Evolutionary conservation across 345 rosid species (phyloP).

Genomic region (Populus pruinosa): DNA sequence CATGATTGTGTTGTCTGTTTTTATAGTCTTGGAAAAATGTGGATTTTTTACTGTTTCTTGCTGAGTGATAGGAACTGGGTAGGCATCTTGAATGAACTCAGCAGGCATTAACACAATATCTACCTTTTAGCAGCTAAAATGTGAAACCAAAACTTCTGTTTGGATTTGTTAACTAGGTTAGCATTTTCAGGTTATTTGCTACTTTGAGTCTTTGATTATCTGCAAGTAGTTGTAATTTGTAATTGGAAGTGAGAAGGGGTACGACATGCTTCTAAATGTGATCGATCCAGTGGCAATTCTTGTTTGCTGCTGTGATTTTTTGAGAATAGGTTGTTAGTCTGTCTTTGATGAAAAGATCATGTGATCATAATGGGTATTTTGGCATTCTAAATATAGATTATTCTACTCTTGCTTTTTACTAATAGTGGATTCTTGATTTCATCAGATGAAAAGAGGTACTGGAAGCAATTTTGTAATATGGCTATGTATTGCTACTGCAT

Average conservation of each 20-base stretch:
- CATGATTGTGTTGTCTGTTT: neutral
- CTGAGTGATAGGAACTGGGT: too few relatives aligned
- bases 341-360: neutral
- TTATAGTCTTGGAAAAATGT: neutral
- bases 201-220: neutral
- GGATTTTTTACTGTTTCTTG: too few relatives aligned
- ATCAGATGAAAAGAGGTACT: constrained; percentile 43
- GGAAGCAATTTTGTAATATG: constrained; percentile 41
- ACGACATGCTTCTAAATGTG: neutral
- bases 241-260: neutral
- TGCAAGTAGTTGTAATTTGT: neutral
- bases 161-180: neutral
- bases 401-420: neutral
- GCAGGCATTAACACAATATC: too few relatives aligned
- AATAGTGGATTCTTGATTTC: neutral
- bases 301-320: neutral
- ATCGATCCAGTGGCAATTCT: neutral
- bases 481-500: constrained; percentile 49
- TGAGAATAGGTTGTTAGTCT: neutral
- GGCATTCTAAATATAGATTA: neutral
- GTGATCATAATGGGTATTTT: neutral
- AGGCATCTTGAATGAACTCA: too few relatives aligned
- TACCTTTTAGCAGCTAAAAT: neutral
- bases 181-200: neutral
- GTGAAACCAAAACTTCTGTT: neutral